Percentiles rank a stretch among this genome's conserved stretches.
Conservation (phyloP, 2,329 filamentous ascomycete species). For the Alternaria gansuensis region DNA sequence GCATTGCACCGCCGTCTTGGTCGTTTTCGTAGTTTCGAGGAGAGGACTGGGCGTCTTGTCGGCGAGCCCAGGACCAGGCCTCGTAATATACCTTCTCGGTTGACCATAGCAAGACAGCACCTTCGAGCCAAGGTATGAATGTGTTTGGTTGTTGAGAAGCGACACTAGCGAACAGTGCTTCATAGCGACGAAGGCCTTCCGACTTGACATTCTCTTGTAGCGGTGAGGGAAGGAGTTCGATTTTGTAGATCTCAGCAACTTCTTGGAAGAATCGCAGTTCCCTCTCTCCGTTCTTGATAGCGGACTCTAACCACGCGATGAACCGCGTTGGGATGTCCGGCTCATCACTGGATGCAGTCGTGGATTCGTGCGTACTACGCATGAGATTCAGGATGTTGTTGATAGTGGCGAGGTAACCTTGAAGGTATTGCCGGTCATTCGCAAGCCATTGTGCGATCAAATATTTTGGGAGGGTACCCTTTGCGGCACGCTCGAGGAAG, state of each 20-base stretch:
- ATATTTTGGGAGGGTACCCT: slow-evolving; percentile 43
- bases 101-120: slow-evolving; percentile 44
- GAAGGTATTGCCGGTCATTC: slow-evolving; percentile 48
- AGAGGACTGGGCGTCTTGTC: slow-evolving; percentile 31
- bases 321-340: slow-evolving; percentile 35
- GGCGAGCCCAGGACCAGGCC: slow-evolving; percentile 47
- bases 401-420: slow-evolving; percentile 42
- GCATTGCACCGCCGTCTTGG: slow-evolving; percentile 70
- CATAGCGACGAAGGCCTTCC: slow-evolving; percentile 43
- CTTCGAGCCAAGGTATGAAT: slow-evolving; percentile 48
- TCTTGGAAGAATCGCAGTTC: slow-evolving; percentile 46
- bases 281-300: slow-evolving; percentile 44
- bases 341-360: slow-evolving; percentile 28
- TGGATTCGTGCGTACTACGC: slow-evolving; percentile 18
- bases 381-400: slow-evolving; percentile 37
- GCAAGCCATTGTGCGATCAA: slow-evolving; percentile 48
- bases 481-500: slow-evolving; percentile 44
- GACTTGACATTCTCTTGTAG: slow-evolving; percentile 31
- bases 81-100: slow-evolving; percentile 50
- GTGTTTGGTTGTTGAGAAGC: slow-evolving; percentile 12
- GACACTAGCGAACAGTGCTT: slow-evolving; percentile 36
- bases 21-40: slow-evolving; percentile 55
- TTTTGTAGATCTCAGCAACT: slow-evolving; percentile 40
- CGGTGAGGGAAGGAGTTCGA: slow-evolving; percentile 31
- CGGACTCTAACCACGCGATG: slow-evolving; percentile 44